Evolutionary conservation across 306 rosid species (phyloP), one percentile per base, ranked within the genome.

Genomic region (Psophocarpus tetragonolobus): DNA sequence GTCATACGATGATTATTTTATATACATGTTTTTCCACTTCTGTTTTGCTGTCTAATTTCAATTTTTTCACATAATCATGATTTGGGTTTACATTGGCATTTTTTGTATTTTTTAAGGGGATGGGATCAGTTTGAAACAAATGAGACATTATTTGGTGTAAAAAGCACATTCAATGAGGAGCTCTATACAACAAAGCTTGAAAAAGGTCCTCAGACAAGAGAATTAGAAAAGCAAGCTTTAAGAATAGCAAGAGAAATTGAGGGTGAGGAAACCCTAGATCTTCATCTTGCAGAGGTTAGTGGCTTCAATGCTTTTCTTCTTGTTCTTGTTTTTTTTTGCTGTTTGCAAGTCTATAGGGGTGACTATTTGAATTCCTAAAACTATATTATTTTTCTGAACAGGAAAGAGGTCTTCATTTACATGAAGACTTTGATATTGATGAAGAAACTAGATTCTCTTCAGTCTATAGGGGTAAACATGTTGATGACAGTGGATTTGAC

Each of bases 401-500:
- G 99, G 99, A 95, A 91, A 90, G 99, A 88, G 99, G 99, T 47
- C 79, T 82, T 58, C 69, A 72, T 42, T 70, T 86, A 1, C 71
- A 72, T 50, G 90, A 76, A 57, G 83, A 76, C 81, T 79, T 89
- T 58, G 98, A 91, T 81, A 86, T 92, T 39, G 99, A 95, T 68
- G 99, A 95, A 83, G 99, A 95, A 87, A 86, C 98, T 62, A 95
- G 89, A 85, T 96, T 80, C 84, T 96, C 99, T 80, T 90, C 99
- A 14, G 99, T 96, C 67, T 76, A 47, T 81, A 88, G 99, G 70
- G 96, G 88, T 75, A 87, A 84, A 84, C 83, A 15, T 61, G 86
- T 75, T 68, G 97, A 92, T 75, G 97, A 92, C 73, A 72, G 91
- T 79, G 91, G 92, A 53, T 70, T 86, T 82, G 91, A 87, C 63